phyloP scores from a whole-genome alignment of 768 basidiomycete genomes.

The Boletellus sp. region DNA sequence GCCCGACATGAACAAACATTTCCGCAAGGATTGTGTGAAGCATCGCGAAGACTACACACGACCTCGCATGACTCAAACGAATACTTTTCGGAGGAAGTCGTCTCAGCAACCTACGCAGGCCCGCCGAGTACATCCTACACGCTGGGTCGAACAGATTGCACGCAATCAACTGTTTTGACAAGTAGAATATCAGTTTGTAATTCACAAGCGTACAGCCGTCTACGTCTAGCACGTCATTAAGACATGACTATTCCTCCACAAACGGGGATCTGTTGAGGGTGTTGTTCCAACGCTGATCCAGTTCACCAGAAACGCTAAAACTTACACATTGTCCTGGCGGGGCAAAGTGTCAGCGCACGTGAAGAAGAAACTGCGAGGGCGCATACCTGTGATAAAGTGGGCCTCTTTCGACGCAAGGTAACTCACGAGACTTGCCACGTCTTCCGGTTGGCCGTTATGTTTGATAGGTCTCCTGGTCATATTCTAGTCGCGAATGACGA shows the following conservation, averaged over 20 bases:
- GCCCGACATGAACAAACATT: no score
- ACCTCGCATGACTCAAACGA: no score
- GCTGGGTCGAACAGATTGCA: no score
- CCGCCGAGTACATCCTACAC: no score
- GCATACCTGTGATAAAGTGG: slow-evolving; percentile 33
- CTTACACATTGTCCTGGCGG: slow-evolving; percentile 24
- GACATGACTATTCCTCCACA: slow-evolving; percentile 16
- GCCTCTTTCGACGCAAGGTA: slow-evolving; percentile 32
- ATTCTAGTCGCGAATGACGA: no score
- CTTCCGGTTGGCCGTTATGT: slow-evolving; percentile 28
- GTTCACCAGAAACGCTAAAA: not conserved
- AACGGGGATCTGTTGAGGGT: slow-evolving; percentile 13
- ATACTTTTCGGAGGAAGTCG: no score
- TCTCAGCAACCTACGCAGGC: no score
- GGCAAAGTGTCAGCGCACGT: not conserved
- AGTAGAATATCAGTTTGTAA: not conserved
- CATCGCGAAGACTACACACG: no score
- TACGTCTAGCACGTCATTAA: no score
- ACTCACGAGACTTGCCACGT: slow-evolving; percentile 32
- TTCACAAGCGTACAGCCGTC: no score
- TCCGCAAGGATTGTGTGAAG: no score
- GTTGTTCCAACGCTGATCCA: not conserved
- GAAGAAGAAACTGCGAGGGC: not conserved
- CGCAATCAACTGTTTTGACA: no score
- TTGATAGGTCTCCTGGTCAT: slow-evolving; percentile 6